Base-by-base conservation (phyloP, 495 filamentous ascomycete genomes). In the Xylaria grammica region DNA sequence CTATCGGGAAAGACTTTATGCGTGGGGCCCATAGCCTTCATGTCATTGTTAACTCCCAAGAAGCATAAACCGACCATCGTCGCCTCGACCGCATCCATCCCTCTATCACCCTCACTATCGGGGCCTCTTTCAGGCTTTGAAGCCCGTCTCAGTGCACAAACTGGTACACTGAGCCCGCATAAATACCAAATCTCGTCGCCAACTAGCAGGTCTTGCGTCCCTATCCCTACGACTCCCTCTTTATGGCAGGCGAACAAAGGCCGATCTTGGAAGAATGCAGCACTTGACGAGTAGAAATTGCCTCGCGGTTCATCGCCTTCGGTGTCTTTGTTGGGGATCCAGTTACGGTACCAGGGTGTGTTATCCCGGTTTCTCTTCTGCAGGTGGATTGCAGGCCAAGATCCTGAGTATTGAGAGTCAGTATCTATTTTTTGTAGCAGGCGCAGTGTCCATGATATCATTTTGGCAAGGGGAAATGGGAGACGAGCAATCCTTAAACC, bases 181-280 rank as follows among this genome's bases (percentile, higher is more conserved):
- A 52, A 26, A 24, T 52, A 52, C 50, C 50, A 52, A 29, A 52
- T 52, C 29, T 52, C 50, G 50, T 52, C 50, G n/a, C 50, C 50
- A 15, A 22, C 50, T 26, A 19, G 29, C 5, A 52, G 50, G 27
- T 52, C 29, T 29, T 52, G 50, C 4, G 50, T 52, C 20, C 50
- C 50, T 32, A 34, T 52, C 0, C 50, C 50, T 3, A 34, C 50
- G 10, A 52, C 32, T 13, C 50, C 50, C 5, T 52, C 50, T 4
- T 19, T 32, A 26, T 52, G 27, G 29, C 50, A 52, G 50, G 32
- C 24, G 3, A 30, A 52, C 29, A 52, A 32, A 19, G 50, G 50
- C 29, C 50, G 4, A 15, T 52, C 50, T 11, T 26, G 30, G 29
- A 52, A 52, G 29, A 52, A 52, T 19, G 29, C 50, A 13, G 50